These are phyloP conservation scores for Cairneyella variabilis DNA, from an alignment of 495 filamentous ascomycete genomes.

Conservation along the genomic window DNA sequence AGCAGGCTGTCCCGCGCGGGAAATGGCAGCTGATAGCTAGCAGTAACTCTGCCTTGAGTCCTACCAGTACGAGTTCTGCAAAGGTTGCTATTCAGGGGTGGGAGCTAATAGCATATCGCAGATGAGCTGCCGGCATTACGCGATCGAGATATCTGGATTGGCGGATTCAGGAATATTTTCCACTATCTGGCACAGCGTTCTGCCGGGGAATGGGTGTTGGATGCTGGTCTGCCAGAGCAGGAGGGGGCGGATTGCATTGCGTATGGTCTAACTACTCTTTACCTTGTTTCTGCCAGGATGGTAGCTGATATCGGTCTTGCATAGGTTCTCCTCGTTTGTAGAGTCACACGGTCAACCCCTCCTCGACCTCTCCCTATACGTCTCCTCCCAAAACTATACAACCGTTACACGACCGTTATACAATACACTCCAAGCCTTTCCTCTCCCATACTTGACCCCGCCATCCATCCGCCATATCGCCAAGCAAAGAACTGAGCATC, in stretches of 20 bases:
- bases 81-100: neutral
- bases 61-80: slow-evolving; percentile 59
- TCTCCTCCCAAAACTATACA: slow-evolving; percentile 81
- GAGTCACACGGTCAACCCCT: slow-evolving; percentile 61
- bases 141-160: slow-evolving; percentile 59
- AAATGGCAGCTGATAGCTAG: slow-evolving; percentile 74
- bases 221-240: slow-evolving; percentile 40
- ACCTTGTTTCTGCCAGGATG: no score
- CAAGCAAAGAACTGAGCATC: slow-evolving; percentile 63
- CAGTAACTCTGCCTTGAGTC: slow-evolving; percentile 70
- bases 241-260: slow-evolving; percentile 51
- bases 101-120: slow-evolving; percentile 30
- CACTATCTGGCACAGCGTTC: slow-evolving; percentile 58
- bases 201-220: slow-evolving; percentile 50
- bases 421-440: slow-evolving; percentile 71
- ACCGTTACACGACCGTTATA: slow-evolving; percentile 69
- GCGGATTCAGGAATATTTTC: slow-evolving; percentile 71
- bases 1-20: slow-evolving; percentile 49
- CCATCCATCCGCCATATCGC: slow-evolving; percentile 63
- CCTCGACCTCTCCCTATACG: slow-evolving; percentile 79
- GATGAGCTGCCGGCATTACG: slow-evolving; percentile 72
- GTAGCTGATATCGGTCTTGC: neutral
- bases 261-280: slow-evolving; percentile 37
- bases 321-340: slow-evolving; percentile 55
- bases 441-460: slow-evolving; percentile 76